phyloP scores from a whole-genome alignment of 148 eudicot genomes.

The Heliamphora exappendiculata region DNA sequence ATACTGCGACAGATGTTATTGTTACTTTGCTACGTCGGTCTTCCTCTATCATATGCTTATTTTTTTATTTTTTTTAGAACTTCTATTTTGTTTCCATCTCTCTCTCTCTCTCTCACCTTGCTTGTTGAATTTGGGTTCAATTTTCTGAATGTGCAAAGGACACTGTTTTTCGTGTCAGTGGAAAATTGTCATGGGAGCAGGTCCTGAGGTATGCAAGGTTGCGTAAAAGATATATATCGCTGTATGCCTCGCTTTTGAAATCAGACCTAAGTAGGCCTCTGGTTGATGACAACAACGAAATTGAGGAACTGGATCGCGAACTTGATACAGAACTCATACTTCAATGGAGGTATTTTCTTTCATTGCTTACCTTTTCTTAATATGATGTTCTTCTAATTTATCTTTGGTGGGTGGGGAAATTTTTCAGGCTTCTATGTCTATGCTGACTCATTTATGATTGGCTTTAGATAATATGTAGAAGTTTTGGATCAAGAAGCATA shows the following conservation, averaged over 20 bases:
- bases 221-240: constrained; percentile 79
- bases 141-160: neutral
- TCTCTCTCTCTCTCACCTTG: neutral
- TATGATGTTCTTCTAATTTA: neutral
- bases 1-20: too few species aligned
- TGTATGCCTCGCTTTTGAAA: constrained; percentile 83
- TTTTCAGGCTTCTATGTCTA: neutral
- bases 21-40: too few species aligned
- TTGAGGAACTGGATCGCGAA: constrained; percentile 75
- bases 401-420: neutral
- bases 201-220: constrained; percentile 67
- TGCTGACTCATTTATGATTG: neutral
- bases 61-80: neutral
- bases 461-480: neutral
- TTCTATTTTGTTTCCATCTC: too few species aligned
- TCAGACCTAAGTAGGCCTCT: constrained; percentile 55
- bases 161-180: constrained; percentile 41
- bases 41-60: too few species aligned
- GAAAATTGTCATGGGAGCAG: constrained; percentile 90
- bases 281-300: constrained; percentile 69
- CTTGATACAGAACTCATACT: constrained; percentile 86
- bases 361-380: neutral
- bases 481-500: neutral
- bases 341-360: constrained; percentile 78
- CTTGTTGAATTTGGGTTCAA: neutral